These are phyloP conservation scores for Sporisorium iseilematis-ciliati DNA, from an alignment of 1,284 basidiomycete genomes.

Conservation along the genomic window DNA sequence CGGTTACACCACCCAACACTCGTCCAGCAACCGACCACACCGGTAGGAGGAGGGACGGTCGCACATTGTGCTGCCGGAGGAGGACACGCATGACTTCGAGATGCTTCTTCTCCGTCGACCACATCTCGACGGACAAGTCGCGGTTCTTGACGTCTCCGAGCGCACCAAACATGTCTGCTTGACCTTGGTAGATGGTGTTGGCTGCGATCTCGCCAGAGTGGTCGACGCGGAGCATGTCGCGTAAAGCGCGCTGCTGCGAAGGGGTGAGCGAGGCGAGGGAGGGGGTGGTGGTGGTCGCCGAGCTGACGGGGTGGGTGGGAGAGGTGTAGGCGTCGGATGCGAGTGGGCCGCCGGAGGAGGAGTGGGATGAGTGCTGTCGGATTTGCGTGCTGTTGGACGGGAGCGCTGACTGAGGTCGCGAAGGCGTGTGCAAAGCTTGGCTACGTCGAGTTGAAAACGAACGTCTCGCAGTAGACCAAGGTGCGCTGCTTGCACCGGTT, in stretches of 20 bases:
- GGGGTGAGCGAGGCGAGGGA: slow-evolving; percentile 48
- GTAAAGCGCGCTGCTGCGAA: slow-evolving; percentile 47
- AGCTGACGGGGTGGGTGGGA: neutral
- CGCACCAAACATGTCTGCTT: slow-evolving; percentile 64
- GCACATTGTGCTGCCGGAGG: slow-evolving; percentile 82
- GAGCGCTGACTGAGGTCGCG: slow-evolving; percentile 2
- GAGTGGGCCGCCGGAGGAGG: slow-evolving; percentile 18
- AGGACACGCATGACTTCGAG: slow-evolving; percentile 85
- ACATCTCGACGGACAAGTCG: slow-evolving; percentile 83
- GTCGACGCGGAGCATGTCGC: slow-evolving; percentile 67
- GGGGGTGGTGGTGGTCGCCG: slow-evolving; percentile 32
- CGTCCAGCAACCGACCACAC: slow-evolving; percentile 88
- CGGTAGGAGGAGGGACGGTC: slow-evolving; percentile 85
- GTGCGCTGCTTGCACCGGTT: neutral
- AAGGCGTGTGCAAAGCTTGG: slow-evolving; percentile 1
- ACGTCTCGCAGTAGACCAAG: slow-evolving; percentile 20
- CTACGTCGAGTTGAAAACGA: slow-evolving; percentile 1
- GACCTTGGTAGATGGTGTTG: slow-evolving; percentile 69
- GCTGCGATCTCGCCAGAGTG: slow-evolving; percentile 68
- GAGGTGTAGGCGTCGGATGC: slow-evolving; percentile 58
- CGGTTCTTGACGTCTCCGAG: slow-evolving; percentile 53
- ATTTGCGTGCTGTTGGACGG: neutral
- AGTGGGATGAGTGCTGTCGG: slow-evolving; percentile 23
- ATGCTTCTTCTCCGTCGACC: slow-evolving; percentile 95
- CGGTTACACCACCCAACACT: slow-evolving; percentile 85